These are phyloP conservation scores for Mycena rebaudengoi DNA, from an alignment of 768 basidiomycete species.

Conservation along the genomic window DNA sequence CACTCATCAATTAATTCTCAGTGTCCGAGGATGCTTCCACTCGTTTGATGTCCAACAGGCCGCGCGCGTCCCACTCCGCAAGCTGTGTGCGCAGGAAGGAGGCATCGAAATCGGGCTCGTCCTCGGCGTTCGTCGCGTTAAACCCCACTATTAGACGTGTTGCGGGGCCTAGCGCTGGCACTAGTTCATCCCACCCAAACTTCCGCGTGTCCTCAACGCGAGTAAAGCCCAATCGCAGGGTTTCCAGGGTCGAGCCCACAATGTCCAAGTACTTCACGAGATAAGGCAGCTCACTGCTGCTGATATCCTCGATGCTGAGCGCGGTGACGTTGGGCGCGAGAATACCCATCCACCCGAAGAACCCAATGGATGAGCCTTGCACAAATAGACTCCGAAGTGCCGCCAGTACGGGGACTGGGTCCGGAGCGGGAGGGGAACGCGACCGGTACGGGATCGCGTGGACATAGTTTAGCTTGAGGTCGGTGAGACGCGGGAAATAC, in stretches of 20 bases:
- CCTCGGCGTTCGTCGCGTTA: not conserved
- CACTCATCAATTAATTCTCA: too few species aligned
- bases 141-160: slow-evolving; percentile 1
- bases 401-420: not conserved
- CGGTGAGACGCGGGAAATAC: not conserved
- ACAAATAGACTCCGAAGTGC: not conserved
- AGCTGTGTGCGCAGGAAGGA: not conserved
- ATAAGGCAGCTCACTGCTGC: slow-evolving; percentile 7
- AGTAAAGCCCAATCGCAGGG: not conserved
- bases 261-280: not conserved
- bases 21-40: not conserved
- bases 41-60: not conserved
- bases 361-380: slow-evolving; percentile 21
- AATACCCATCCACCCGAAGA: slow-evolving; percentile 17
- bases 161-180: not conserved
- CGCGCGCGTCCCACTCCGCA: not conserved
- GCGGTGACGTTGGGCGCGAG: not conserved
- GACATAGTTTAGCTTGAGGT: slow-evolving; percentile 7
- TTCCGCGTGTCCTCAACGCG: not conserved
- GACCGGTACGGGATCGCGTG: slow-evolving; percentile 17
- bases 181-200: slow-evolving; percentile 12
- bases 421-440: not conserved
- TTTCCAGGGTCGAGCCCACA: not conserved
- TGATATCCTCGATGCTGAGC: slow-evolving; percentile 7
- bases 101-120: not conserved